Evolutionary conservation across 2,329 filamentous ascomycete species (phyloP), one percentile per base, ranked within the genome.

Genomic region (Neofusicoccum sp.): DNA sequence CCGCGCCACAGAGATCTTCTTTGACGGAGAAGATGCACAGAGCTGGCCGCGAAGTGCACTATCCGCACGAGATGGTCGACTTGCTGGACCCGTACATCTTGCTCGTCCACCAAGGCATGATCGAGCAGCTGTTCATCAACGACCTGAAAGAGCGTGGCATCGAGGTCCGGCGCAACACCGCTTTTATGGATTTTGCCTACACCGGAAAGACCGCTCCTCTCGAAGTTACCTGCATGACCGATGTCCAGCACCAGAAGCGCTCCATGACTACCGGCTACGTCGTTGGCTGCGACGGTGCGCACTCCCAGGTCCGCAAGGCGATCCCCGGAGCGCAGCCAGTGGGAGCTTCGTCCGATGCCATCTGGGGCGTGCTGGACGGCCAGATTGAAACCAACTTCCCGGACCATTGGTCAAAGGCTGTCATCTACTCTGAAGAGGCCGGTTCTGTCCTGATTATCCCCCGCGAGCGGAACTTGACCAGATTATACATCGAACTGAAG

Each of bases 361-460:
- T 86, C 20, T 91, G 88, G 88, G 88, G 87, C 60, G 88, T 91
- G 2, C 75, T 91, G 3, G 88, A 91, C 70, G 88, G 87, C 65
- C 84, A 86, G 69, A 74, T 90, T 8, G 84, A 88, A 44, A 90
- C 88, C 6, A 82, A 90, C 69, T 90, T 91, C 66, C 88, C 88
- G 1, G 88, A 90, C 67, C 83, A 90, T 51, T 90, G 87, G 87
- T 88, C 85, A 71, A 90, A 90, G 75, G 86, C 87, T 0, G 82
- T 89, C 0, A 80, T 90, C 6, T 87, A 87, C 65, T 87, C 85
- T 2, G 84, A 89, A 63, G 80, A 84, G 62, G 80, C 85, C 45
- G 88, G 88, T 2, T 89, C 87, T 0, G 85, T 90, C 47, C 79
- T 91, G n/a, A 88, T 89, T 71, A 87, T 90, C 58, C 89, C 89